These are phyloP conservation scores for Pyracantha coccinea DNA, from an alignment of 331 rosid genomes.

Conservation along the genomic window DNA sequence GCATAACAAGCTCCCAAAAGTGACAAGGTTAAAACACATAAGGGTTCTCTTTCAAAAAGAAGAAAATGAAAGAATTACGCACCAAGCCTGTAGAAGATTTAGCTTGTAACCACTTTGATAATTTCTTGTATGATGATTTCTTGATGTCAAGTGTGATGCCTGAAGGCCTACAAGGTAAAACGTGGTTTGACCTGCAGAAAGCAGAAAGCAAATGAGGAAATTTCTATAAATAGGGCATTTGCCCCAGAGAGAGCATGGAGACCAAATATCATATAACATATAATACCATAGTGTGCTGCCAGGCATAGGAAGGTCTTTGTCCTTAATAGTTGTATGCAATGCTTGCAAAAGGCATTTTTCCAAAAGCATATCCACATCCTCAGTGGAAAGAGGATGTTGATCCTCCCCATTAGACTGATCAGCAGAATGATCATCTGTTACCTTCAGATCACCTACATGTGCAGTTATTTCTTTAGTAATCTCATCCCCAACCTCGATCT, in stretches of 20 bases:
- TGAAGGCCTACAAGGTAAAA: slow-evolving; percentile 78
- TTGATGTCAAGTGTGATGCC: slow-evolving; percentile 83
- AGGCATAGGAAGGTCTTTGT: slow-evolving; percentile 82
- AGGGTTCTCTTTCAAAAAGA: background rate
- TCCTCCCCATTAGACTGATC: slow-evolving; percentile 33
- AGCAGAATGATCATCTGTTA: slow-evolving; percentile 33
- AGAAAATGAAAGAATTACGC: slow-evolving; percentile 15
- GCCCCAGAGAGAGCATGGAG: background rate
- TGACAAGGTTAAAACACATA: background rate
- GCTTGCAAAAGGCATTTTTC: slow-evolving; percentile 95
- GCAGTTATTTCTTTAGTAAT: slow-evolving; percentile 31
- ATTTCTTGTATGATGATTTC: slow-evolving; percentile 83
- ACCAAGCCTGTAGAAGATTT: slow-evolving; percentile 71
- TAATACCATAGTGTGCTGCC: slow-evolving; percentile 91
- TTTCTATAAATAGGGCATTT: background rate
- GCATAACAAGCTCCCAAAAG: background rate
- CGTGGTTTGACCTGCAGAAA: slow-evolving; percentile 71
- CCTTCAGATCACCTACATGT: slow-evolving; percentile 45
- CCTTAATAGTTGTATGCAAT: slow-evolving; percentile 75
- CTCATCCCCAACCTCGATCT: slow-evolving; percentile 15
- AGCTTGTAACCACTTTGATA: slow-evolving; percentile 90
- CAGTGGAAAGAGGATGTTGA: slow-evolving; percentile 49
- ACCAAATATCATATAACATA: background rate
- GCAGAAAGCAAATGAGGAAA: background rate
- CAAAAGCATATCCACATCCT: slow-evolving; percentile 66